A percentile compares a stretch with the other conserved stretches of the same genome.
These are phyloP conservation scores for Typha latifolia DNA, from an alignment of 176 grass and related monocot species.

Conservation along the genomic window DNA sequence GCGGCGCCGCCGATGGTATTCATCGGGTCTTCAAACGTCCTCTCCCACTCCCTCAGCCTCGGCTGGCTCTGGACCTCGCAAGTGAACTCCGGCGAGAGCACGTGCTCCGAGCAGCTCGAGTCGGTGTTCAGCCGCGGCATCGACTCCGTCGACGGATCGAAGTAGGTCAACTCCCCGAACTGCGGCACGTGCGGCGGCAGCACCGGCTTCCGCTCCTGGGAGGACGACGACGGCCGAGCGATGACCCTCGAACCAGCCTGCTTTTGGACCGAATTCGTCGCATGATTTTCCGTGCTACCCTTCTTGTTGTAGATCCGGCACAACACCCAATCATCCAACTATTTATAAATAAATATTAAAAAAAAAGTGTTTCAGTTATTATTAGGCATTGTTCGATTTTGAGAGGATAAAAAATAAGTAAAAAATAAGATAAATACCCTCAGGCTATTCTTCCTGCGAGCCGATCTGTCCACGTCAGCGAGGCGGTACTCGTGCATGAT, in stretches of 20 bases:
- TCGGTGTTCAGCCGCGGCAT: conserved; percentile 85
- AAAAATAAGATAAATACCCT: conserved; percentile 36
- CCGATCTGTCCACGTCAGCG: conserved; percentile 56
- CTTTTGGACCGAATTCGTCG: conserved; percentile 19
- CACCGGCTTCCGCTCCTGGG: conserved; percentile 55
- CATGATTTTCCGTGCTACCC: conserved; percentile 35
- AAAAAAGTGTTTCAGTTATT: too few species aligned
- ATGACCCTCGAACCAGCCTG: conserved; percentile 13
- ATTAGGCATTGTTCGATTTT: too few species aligned
- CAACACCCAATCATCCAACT: conserved; percentile 94
- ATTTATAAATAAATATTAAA: not conserved
- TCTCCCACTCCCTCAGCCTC: conserved; percentile 82
- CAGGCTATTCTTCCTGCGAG: conserved; percentile 69
- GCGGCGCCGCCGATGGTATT: conserved; percentile 29
- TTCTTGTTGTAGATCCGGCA: conserved; percentile 99
- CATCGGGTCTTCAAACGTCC: conserved; percentile 32
- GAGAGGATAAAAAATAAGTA: too few species aligned
- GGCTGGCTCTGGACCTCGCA: conserved; percentile 94
- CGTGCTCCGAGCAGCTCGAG: conserved; percentile 94
- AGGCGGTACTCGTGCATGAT: conserved; percentile 57
- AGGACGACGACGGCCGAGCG: conserved; percentile 20
- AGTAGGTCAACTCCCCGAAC: conserved; percentile 50
- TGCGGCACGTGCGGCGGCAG: conserved; percentile 13
- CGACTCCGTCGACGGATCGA: conserved; percentile 70
- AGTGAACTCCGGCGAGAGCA: conserved; percentile 60